phyloP scores from a whole-genome alignment of 1,139 yeast species.

The Candida smagusa region DNA sequence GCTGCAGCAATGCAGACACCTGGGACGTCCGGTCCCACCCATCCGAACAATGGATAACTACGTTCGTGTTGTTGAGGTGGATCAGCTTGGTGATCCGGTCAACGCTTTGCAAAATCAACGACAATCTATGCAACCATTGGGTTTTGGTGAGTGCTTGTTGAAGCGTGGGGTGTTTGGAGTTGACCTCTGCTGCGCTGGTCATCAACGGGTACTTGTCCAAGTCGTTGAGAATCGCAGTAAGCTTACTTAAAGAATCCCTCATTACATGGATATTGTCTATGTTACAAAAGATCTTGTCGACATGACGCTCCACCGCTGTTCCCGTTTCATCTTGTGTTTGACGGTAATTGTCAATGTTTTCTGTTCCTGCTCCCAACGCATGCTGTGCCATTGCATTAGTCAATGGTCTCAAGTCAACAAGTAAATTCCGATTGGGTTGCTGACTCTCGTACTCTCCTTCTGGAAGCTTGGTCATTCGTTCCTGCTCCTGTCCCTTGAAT shows the following conservation, averaged over 20 bases:
- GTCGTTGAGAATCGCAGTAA: slow-evolving; percentile 62
- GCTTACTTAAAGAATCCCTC: slow-evolving; percentile 73
- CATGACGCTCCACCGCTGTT: slow-evolving; percentile 18
- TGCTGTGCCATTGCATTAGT: slow-evolving; percentile 97
- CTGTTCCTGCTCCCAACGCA: slow-evolving; percentile 96
- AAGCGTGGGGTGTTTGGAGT: slow-evolving; percentile 24
- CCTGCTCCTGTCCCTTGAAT: slow-evolving; percentile 48
- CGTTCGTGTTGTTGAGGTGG: slow-evolving; percentile 77
- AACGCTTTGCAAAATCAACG: slow-evolving; percentile 69
- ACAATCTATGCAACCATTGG: slow-evolving; percentile 76
- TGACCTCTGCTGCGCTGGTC: slow-evolving; percentile 38
- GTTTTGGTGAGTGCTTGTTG: slow-evolving; percentile 56
- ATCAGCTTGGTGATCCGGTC: slow-evolving; percentile 77
- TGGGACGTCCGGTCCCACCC: slow-evolving; percentile 99
- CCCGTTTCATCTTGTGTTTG: slow-evolving; percentile 5
- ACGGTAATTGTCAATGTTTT: slow-evolving; percentile 81
- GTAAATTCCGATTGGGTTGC: slow-evolving; percentile 60
- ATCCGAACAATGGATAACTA: slow-evolving; percentile 90
- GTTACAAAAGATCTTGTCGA: slow-evolving; percentile 73
- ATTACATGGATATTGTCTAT: slow-evolving; percentile 95
- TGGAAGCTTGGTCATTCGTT: slow-evolving; percentile 18
- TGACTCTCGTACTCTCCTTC: slow-evolving; percentile 20
- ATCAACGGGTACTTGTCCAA: slow-evolving; percentile 53
- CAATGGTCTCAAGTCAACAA: slow-evolving; percentile 88
- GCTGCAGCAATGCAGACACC: slow-evolving; percentile 75